phyloP scores from a whole-genome alignment of 768 basidiomycete genomes.

The Termitomyces sp. region DNA sequence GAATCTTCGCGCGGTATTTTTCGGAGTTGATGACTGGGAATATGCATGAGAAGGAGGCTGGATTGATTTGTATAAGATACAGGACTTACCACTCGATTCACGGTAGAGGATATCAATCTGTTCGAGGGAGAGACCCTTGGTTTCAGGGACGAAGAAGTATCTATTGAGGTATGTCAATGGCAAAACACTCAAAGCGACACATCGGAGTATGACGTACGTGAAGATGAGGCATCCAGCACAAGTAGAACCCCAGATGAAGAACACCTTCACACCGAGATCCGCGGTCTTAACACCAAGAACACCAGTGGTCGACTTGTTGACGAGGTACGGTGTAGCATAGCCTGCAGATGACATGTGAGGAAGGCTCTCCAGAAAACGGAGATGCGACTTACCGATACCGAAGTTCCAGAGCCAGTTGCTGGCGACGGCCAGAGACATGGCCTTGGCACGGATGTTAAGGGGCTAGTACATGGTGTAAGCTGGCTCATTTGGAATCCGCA shows the following conservation, averaged over 20 bases:
- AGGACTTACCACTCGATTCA: conserved; percentile 16
- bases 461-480: conserved; percentile 29
- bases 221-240: conserved; percentile 72
- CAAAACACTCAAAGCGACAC: neutral
- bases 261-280: conserved; percentile 66
- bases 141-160: conserved; percentile 22
- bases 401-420: conserved; percentile 82
- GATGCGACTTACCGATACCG: conserved; percentile 52
- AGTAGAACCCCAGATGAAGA: conserved; percentile 80
- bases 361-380: neutral
- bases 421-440: conserved; percentile 73
- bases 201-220: conserved; percentile 53
- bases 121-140: conserved; percentile 22
- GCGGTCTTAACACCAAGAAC: conserved; percentile 30
- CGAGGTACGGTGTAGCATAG: conserved; percentile 49
- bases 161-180: neutral
- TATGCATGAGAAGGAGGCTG: neutral
- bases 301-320: conserved; percentile 29
- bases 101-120: conserved; percentile 23
- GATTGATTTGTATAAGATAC: neutral
- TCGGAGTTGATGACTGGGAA: conserved; percentile 16
- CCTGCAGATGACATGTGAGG: conserved; percentile 14
- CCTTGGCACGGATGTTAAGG: conserved; percentile 78
- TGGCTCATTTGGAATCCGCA: neutral
- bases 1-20: conserved; percentile 15